Evolutionary conservation across 2,329 filamentous ascomycete species (phyloP), one percentile per base, ranked within the genome.

Genomic region (Mariannaea elegans): DNA sequence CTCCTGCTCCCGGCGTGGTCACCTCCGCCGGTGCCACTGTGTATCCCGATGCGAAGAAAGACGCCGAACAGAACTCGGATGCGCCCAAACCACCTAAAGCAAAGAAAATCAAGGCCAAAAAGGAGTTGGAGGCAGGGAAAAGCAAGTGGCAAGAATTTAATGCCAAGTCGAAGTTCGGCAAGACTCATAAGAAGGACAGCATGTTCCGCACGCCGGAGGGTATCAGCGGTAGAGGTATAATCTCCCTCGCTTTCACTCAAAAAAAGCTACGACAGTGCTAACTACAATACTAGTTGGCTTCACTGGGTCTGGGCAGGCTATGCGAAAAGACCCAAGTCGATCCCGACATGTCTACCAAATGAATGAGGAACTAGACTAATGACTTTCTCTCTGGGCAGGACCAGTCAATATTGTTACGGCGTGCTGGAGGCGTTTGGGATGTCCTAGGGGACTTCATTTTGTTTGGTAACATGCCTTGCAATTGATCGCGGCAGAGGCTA

Each of bases 121-220:
- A 94, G 76, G 92, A 96, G 74, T 84, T 98, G 21, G 94, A 98
- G 80, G 91, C 89, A 64, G 90, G 91, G 72, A 97, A 97, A 82
- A 91, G 81, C 72, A 97, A 95, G 74, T 99, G 95, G 95, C 91
- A 97, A 74, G 92, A 96, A 65, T 99, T 97, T 76, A 91, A 88
- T 65, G 83, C 84, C 72, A 97, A 96, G 76, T 85, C 84, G 45
- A 94, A 92, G 73, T 81, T 87, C 65, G 86, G 82, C 65, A 90
- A 90, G 75, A 66, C 79, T 4, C 78, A 80, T 39, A 94, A 94
- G 80, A 97, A 97, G 79, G 92, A 97, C 47, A 97, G 93, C 82
- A 97, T 97, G 94, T 97, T 97, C 76, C 89, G 94, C 45, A 97
- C 94, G 3, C 93, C 93, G 0, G 93, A 97, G 29, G 90, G 92